Evolutionary conservation across 257 asterid species (phyloP).

Genomic region (Sherardia arvensis): DNA sequence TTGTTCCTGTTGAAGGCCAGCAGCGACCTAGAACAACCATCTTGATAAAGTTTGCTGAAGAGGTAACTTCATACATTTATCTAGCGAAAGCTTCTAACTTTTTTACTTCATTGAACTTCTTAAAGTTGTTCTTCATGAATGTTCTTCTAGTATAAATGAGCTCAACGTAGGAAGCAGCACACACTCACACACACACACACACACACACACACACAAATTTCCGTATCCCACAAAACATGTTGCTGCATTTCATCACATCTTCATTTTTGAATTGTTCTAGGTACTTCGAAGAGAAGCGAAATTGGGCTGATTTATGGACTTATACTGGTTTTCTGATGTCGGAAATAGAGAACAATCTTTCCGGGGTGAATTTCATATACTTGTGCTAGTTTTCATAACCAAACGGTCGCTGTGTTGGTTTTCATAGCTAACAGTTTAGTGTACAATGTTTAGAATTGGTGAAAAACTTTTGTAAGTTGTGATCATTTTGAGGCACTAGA

Average conservation of each 20-base stretch:
- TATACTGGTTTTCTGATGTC: background rate
- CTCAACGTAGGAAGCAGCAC: background rate
- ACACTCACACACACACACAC: no score
- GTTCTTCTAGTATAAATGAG: background rate
- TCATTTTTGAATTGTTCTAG: constrained; percentile 28
- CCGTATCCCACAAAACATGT: background rate
- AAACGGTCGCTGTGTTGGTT: background rate
- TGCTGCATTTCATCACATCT: background rate
- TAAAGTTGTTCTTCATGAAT: background rate
- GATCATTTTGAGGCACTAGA: no score
- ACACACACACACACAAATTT: no score
- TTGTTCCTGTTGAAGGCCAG: constrained; percentile 95
- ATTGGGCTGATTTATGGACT: constrained; percentile 36
- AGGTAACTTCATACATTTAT: constrained; percentile 35
- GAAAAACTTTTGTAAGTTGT: constrained; percentile 9
- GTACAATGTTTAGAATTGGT: background rate
- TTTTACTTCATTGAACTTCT: background rate
- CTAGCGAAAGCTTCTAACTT: background rate
- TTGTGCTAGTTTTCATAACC: constrained; percentile 1
- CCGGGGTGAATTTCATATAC: background rate
- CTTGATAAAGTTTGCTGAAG: constrained; percentile 89
- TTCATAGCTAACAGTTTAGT: background rate
- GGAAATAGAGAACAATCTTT: background rate
- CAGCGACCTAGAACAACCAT: constrained; percentile 92
- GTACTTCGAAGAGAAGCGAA: constrained; percentile 76